Evolutionary conservation across 2,329 filamentous ascomycete species (phyloP).

Genomic region (Cladosporium sp.): DNA sequence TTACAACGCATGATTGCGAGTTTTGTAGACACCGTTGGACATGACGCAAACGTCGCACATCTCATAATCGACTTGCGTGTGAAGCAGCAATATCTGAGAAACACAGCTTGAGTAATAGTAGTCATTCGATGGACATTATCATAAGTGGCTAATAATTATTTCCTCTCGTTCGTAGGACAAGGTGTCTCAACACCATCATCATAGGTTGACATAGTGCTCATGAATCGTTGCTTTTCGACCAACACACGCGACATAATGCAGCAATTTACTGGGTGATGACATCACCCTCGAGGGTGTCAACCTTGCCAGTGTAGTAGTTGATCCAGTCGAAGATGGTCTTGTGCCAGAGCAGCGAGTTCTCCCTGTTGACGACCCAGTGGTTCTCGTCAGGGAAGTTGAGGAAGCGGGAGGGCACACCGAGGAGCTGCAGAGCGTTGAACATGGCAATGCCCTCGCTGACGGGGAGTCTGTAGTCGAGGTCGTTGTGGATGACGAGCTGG

Average conservation of each 20-base stretch:
- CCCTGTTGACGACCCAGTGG: slow-evolving; percentile 27
- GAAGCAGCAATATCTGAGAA: not conserved
- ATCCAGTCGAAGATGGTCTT: slow-evolving; percentile 72
- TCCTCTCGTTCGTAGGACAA: not conserved
- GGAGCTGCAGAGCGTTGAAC: slow-evolving; percentile 30
- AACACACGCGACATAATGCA: not conserved
- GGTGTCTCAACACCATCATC: not conserved
- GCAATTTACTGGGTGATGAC: slow-evolving; percentile 17
- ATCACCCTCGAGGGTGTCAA: slow-evolving; percentile 8
- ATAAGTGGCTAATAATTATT: not conserved
- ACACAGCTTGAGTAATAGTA: not conserved
- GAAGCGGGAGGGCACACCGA: slow-evolving; percentile 29
- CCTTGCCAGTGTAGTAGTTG: slow-evolving; percentile 56
- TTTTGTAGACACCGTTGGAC: not conserved
- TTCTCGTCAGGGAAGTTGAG: slow-evolving; percentile 28
- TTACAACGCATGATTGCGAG: not conserved
- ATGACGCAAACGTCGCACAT: not conserved
- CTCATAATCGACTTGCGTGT: not conserved
- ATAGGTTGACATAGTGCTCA: not conserved
- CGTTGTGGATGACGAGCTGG: slow-evolving; percentile 30
- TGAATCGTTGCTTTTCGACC: not conserved
- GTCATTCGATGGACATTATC: slow-evolving; percentile 9
- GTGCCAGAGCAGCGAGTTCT: slow-evolving; percentile 33
- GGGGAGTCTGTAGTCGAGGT: slow-evolving; percentile 29
- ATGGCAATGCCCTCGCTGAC: slow-evolving; percentile 30